Conservation (phyloP, 179 eudicot genomes). For the Silene noctiflora region DNA sequence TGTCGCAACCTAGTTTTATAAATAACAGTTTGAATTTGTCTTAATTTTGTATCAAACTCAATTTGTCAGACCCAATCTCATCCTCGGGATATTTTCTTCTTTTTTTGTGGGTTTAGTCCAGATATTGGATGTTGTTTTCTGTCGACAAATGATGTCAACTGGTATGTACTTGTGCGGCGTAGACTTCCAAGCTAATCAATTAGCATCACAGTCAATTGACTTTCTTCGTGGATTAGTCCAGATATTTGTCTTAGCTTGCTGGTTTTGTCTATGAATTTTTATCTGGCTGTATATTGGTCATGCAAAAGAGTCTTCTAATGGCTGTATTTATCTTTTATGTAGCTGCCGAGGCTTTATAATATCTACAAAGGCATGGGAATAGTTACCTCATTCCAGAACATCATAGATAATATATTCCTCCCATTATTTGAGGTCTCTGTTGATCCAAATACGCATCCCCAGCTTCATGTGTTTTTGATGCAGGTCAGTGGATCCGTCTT, state of each 20-base stretch:
- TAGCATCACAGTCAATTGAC: too few species aligned
- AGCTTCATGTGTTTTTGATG: conserved; percentile 65
- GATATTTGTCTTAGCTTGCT: background rate
- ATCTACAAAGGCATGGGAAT: conserved; percentile 78
- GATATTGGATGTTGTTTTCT: too few species aligned
- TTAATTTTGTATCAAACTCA: too few species aligned
- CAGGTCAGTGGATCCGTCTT: conserved; percentile 44
- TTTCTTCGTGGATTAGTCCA: too few species aligned
- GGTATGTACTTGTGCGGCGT: too few species aligned
- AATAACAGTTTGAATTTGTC: too few species aligned
- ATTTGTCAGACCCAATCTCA: too few species aligned
- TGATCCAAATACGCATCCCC: conserved; percentile 79
- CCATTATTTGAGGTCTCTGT: conserved; percentile 81
- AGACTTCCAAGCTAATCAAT: too few species aligned
- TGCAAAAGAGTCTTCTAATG: conserved; percentile 7
- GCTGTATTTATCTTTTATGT: conserved; percentile 18
- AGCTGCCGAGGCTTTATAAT: conserved; percentile 79
- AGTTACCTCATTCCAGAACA: conserved; percentile 73
- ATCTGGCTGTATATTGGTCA: background rate
- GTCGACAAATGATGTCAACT: too few species aligned
- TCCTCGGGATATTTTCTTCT: too few species aligned
- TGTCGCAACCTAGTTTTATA: too few species aligned
- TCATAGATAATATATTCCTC: conserved; percentile 66
- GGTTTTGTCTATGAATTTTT: background rate
- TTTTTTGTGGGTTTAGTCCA: too few species aligned